Evolutionary conservation across 768 basidiomycete species (phyloP).

Genomic region (Hebeloma cylindrosporum): DNA sequence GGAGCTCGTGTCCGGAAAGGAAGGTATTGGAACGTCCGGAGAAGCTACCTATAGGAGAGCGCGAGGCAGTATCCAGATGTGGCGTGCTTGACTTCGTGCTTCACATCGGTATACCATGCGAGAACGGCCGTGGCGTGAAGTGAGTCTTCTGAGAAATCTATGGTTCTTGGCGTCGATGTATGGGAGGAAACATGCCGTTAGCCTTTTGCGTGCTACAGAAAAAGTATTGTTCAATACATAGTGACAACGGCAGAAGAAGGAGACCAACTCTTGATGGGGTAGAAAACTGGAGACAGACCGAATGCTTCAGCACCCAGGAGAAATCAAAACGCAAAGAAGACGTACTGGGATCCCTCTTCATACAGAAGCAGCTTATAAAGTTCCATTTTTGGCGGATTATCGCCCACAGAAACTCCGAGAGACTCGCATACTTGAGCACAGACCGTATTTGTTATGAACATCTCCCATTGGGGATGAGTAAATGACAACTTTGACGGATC

Average conservation of each 20-base stretch:
- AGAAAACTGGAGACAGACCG: conserved; percentile 39
- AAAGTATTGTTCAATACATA: conserved; percentile 2
- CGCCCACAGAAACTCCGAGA: conserved; percentile 35
- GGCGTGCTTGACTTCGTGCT: conserved; percentile 44
- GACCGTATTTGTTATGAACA: conserved; percentile 31
- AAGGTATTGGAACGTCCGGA: conserved; percentile 27
- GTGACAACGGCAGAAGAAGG: too few species aligned
- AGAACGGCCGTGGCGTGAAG: conserved; percentile 33
- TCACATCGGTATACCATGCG: conserved; percentile 51
- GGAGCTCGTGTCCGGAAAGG: conserved; percentile 25
- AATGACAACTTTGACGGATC: conserved; percentile 40
- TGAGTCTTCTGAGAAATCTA: conserved; percentile 41
- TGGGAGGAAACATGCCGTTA: conserved; percentile 53
- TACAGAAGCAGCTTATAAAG: conserved; percentile 50
- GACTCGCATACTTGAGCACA: conserved; percentile 32
- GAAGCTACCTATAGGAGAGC: conserved; percentile 41
- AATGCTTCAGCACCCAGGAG: not conserved
- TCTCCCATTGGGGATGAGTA: conserved; percentile 40
- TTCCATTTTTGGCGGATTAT: conserved; percentile 34
- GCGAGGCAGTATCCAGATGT: conserved; percentile 46
- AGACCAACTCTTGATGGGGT: conserved; percentile 50
- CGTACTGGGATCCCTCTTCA: conserved; percentile 50
- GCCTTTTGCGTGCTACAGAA: conserved; percentile 43
- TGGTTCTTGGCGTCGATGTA: conserved; percentile 28
- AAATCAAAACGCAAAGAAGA: conserved; percentile 9